Evolutionary conservation across 2,329 filamentous ascomycete genomes (phyloP).

Genomic region (Bretziella fagacearum): DNA sequence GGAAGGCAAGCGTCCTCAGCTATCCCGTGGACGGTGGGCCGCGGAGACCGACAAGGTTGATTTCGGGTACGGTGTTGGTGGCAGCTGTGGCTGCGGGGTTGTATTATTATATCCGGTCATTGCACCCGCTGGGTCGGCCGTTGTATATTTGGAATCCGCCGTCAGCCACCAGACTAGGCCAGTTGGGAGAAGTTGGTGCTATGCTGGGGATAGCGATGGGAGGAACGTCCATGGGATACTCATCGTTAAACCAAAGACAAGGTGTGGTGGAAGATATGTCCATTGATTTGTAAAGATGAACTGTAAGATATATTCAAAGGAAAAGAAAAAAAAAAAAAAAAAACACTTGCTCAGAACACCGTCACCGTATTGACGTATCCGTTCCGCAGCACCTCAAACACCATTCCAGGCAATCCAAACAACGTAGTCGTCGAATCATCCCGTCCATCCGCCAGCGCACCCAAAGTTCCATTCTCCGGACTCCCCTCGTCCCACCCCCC

Average conservation of each 20-base stretch:
- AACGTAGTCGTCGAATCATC: conserved; percentile 58
- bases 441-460: conserved; percentile 39
- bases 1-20: conserved; percentile 20
- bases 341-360: conserved; percentile 44
- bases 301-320: background rate
- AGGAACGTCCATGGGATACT: conserved; percentile 1
- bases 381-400: conserved; percentile 93
- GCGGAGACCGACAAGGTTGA: conserved; percentile 15
- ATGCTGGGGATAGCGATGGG: conserved; percentile 23
- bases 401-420: conserved; percentile 81
- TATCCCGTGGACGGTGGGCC: background rate
- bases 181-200: conserved; percentile 31
- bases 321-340: background rate
- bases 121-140: conserved; percentile 30
- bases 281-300: conserved; percentile 12
- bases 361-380: conserved; percentile 79
- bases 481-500: conserved; percentile 66
- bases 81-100: conserved; percentile 24
- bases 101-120: conserved; percentile 23
- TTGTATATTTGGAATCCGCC: conserved; percentile 27
- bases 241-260: conserved; percentile 1
- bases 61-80: conserved; percentile 20
- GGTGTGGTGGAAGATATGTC: conserved; percentile 9
- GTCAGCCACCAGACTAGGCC: conserved; percentile 22
- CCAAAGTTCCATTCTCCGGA: conserved; percentile 23